A percentile compares a stretch with the other conserved stretches of the same genome.
These are phyloP conservation scores for Melastoma candidum DNA, from an alignment of 441 rosid genomes.

Conservation along the genomic window DNA sequence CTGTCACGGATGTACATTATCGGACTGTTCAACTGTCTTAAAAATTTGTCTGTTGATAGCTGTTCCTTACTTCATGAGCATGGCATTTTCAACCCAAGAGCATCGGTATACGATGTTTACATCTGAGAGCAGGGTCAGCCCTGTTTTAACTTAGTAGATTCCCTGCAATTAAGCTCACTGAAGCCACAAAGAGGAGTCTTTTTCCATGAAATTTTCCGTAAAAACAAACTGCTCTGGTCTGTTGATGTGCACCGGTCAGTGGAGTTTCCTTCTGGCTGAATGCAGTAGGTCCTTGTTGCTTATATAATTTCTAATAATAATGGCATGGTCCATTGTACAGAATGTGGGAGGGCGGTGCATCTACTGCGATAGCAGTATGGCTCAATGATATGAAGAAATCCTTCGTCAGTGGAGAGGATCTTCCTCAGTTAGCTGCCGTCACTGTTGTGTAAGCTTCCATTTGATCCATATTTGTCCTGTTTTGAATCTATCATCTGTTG, in stretches of 20 bases:
- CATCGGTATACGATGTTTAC: too few relatives aligned
- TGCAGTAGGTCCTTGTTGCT: slow-evolving; percentile 1
- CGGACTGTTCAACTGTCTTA: too few relatives aligned
- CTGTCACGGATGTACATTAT: background rate
- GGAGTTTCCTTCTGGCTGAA: slow-evolving; percentile 8
- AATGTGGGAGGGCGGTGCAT: slow-evolving; percentile 88
- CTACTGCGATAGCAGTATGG: slow-evolving; percentile 75
- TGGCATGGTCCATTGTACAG: slow-evolving; percentile 34
- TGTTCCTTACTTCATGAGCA: too few relatives aligned
- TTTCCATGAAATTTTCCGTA: slow-evolving; percentile 80
- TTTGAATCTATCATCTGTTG: background rate
- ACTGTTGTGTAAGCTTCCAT: slow-evolving; percentile 68
- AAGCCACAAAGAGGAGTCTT: slow-evolving; percentile 74
- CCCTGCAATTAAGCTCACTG: slow-evolving; percentile 12
- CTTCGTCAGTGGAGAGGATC: slow-evolving; percentile 49
- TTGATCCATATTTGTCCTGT: slow-evolving; percentile 4
- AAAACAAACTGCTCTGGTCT: slow-evolving; percentile 79
- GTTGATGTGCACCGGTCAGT: slow-evolving; percentile 82
- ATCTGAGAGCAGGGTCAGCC: too few relatives aligned
- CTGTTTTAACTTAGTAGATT: background rate
- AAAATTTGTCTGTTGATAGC: too few relatives aligned
- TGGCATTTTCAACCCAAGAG: too few relatives aligned
- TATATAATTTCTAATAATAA: slow-evolving; percentile 6
- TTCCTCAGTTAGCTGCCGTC: slow-evolving; percentile 78
- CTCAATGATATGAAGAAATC: slow-evolving; percentile 46